These are phyloP conservation scores for Trypanosoma lewisi DNA, from an alignment of 208 protist genomes.

Conservation along the genomic window DNA sequence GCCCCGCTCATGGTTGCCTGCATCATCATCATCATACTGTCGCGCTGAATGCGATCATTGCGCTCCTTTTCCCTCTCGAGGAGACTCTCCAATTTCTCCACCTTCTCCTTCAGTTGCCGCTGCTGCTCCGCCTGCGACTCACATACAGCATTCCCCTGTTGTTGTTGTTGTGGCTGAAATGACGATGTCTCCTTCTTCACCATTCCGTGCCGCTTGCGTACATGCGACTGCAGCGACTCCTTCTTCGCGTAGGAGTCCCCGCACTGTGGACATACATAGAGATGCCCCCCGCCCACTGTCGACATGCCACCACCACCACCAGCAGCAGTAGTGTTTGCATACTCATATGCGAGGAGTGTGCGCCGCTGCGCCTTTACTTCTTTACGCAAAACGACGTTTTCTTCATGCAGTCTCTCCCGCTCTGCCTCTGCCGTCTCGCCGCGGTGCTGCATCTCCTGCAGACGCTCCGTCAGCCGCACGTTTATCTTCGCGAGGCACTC, in stretches of 20 bases:
- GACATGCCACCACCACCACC: background rate
- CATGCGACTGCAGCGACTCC: conserved; percentile 87
- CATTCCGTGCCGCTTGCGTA: conserved; percentile 80
- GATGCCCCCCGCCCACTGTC: conserved; percentile 8
- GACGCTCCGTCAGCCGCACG: conserved; percentile 54
- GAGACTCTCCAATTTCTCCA: conserved; percentile 50
- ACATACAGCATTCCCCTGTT: conserved; percentile 4
- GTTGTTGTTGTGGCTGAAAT: conserved; percentile 10
- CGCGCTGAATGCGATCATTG: conserved; percentile 46
- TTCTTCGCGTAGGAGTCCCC: conserved; percentile 80
- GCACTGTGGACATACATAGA: conserved; percentile 59
- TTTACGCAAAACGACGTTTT: conserved; percentile 66
- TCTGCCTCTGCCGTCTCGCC: conserved; percentile 31
- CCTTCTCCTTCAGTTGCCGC: conserved; percentile 39
- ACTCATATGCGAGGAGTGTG: conserved; percentile 84
- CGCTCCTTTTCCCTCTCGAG: conserved; percentile 50
- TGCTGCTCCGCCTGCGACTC: conserved; percentile 13
- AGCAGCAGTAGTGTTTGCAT: conserved; percentile 30
- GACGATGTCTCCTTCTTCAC: background rate
- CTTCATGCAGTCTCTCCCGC: conserved; percentile 43
- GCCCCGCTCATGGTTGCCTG: conserved; percentile 22
- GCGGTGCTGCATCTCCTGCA: conserved; percentile 45
- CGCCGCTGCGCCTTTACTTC: conserved; percentile 83
- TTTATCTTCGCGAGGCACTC: conserved; percentile 85
- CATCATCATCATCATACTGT: conserved; percentile 64